phyloP scores from a whole-genome alignment of 305 asterid genomes.

The Nicotiana rustica region DNA sequence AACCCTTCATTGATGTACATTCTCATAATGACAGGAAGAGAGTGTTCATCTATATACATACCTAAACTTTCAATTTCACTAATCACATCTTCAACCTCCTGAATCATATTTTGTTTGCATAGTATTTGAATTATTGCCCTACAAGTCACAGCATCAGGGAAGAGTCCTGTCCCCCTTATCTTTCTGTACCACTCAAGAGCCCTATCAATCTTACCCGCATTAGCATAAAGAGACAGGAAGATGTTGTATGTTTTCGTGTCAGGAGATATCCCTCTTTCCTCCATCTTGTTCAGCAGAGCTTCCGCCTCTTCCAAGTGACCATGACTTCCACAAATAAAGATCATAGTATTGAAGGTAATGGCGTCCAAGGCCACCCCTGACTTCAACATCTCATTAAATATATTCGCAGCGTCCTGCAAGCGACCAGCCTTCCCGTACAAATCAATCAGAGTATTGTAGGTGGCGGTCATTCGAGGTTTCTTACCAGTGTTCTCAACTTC shows the following conservation, averaged over 20 bases:
- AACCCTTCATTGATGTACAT: constrained; percentile 78
- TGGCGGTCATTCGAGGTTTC: constrained; percentile 71
- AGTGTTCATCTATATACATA: constrained; percentile 58
- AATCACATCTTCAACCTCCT: constrained; percentile 73
- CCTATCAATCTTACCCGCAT: constrained; percentile 59
- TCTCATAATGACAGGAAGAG: constrained; percentile 70
- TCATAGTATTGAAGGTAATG: constrained; percentile 91
- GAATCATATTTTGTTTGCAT: constrained; percentile 68
- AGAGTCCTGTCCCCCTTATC: constrained; percentile 78
- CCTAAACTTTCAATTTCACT: constrained; percentile 68
- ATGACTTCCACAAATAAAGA: constrained; percentile 76
- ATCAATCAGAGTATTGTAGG: constrained; percentile 90
- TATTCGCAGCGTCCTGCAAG: constrained; percentile 80
- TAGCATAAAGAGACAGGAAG: constrained; percentile 70
- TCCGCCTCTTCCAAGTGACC: constrained; percentile 87
- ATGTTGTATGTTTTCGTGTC: constrained; percentile 92
- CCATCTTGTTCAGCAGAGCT: constrained; percentile 77
- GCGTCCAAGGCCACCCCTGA: constrained; percentile 77
- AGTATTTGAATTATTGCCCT: constrained; percentile 69
- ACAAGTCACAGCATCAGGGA: constrained; percentile 79
- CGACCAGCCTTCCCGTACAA: constrained; percentile 92
- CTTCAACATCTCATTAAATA: constrained; percentile 82
- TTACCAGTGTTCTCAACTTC: constrained; percentile 49
- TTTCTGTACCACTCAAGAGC: constrained; percentile 67
- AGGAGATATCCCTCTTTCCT: constrained; percentile 76